Base-by-base conservation (phyloP, 2,329 filamentous ascomycete genomes). In the Cladosporium austrohemisphaericum region DNA sequence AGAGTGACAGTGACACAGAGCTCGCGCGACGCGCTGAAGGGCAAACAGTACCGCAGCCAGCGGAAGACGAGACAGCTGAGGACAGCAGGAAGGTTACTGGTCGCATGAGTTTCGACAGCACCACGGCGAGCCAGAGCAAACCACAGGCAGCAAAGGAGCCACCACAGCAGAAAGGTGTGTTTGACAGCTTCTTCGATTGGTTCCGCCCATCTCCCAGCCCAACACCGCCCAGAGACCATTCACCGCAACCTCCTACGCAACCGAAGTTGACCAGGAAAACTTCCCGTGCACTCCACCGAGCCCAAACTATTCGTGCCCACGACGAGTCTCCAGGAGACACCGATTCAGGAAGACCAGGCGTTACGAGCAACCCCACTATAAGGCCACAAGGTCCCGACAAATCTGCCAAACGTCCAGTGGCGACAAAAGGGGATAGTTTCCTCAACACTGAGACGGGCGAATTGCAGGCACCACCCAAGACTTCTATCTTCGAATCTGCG, bases 401-500 rank as follows among this genome's bases (percentile, higher is more conserved):
- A 41, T 31, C 33, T 28, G 10, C 50, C 16, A 71, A 72, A 49
- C 66, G 73, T 46, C 74, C 73, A 4, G 58, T 61, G 26, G 69
- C 71, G 3, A 72, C 75, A 3, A 68, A 75, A 48, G 77, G 77
- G 6, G 73, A 77, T 52, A 77, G 77, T 3, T 57, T 75, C 29
- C 71, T 76, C 38, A 72, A 77, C 32, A 60, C 67, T 7, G 57
- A 61, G 9, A 57, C 54, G 5, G 64, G 61, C 25, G 58, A 61
- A 20, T 46, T 61, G 8, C 54, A 63, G 41, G 85, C 88, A 6
- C 93, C 93, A 3, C 93, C 93, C 0, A 86, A 82, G 60, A 97
- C 93, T 1, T 94, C 88, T 0, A 86, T 98, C 55, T 95, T 98
- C 52, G 93, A 98, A 70, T 91, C 92, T 4, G 93, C 93, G 0